These are phyloP conservation scores for Linnemannia schmuckeri DNA, from an alignment of 192 early-diverging fungal genomes.

Conservation along the genomic window DNA sequence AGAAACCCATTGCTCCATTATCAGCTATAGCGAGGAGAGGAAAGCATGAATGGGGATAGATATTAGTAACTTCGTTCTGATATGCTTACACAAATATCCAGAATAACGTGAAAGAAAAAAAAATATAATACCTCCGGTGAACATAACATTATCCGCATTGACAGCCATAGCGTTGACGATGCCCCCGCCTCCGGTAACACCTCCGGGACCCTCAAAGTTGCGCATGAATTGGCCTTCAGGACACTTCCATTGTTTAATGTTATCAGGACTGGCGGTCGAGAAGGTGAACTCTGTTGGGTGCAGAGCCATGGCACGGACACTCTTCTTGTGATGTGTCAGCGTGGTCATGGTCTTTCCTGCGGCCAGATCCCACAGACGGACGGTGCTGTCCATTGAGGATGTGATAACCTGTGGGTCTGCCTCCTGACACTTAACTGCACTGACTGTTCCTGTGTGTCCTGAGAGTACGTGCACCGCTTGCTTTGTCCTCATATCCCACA, in stretches of 20 bases:
- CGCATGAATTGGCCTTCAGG: conserved; percentile 95
- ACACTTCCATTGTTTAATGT: conserved; percentile 97
- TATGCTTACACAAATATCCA: not conserved
- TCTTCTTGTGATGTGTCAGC: conserved; percentile 98
- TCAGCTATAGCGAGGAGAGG: conserved; percentile 69
- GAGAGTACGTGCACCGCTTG: conserved; percentile 88
- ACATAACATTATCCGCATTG: conserved; percentile 94
- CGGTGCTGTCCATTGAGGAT: conserved; percentile 92
- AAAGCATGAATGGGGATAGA: not conserved
- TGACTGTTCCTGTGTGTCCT: conserved; percentile 90
- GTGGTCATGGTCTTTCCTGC: conserved; percentile 95
- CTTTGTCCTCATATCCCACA: conserved; percentile 99
- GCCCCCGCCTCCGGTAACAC: conserved; percentile 87
- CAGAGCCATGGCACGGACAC: conserved; percentile 90
- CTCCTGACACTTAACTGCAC: conserved; percentile 91
- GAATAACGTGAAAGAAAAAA: not conserved
- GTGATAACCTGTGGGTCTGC: conserved; percentile 98
- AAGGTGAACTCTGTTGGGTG: conserved; percentile 97
- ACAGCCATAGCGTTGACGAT: conserved; percentile 93
- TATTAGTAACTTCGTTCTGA: not conserved
- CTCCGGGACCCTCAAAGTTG: conserved; percentile 87
- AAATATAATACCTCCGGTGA: conserved; percentile 83
- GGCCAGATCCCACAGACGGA: conserved; percentile 96
- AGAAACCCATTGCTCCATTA: conserved; percentile 96
- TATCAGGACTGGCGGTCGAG: conserved; percentile 89